Conservation (phyloP, 2,329 filamentous ascomycete species). For the Remersonia thermophila region DNA sequence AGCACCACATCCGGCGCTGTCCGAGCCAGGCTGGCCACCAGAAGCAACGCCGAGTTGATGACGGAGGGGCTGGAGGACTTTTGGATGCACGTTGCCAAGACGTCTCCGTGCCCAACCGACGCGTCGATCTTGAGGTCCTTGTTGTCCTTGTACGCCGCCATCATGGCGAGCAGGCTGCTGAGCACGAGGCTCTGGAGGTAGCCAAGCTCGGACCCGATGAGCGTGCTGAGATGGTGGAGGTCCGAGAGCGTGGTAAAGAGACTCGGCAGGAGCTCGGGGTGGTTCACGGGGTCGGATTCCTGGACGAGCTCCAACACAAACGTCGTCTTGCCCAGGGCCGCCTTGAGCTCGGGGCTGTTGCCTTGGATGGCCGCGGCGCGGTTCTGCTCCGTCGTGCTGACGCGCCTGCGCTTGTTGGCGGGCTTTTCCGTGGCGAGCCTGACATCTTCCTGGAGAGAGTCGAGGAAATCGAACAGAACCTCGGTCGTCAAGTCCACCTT, state of each 20-base stretch:
- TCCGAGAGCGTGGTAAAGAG: slow-evolving; percentile 80
- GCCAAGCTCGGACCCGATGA: slow-evolving; percentile 74
- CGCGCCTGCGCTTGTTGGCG: slow-evolving; percentile 66
- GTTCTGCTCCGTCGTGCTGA: slow-evolving; percentile 58
- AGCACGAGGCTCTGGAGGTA: slow-evolving; percentile 83
- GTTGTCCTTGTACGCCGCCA: slow-evolving; percentile 59
- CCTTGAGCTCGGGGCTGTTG: slow-evolving; percentile 52
- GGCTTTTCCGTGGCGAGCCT: slow-evolving; percentile 61
- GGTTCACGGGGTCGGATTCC: slow-evolving; percentile 59
- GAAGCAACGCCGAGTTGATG: slow-evolving; percentile 77
- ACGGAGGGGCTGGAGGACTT: slow-evolving; percentile 86
- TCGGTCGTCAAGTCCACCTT: slow-evolving; percentile 61
- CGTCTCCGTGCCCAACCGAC: slow-evolving; percentile 70
- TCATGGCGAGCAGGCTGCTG: slow-evolving; percentile 69
- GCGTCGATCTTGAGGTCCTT: slow-evolving; percentile 56
- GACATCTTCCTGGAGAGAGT: slow-evolving; percentile 60
- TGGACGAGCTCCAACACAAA: slow-evolving; percentile 84
- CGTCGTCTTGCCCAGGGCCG: slow-evolving; percentile 63
- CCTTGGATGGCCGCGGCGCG: slow-evolving; percentile 43
- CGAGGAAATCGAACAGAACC: slow-evolving; percentile 59
- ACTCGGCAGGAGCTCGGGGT: slow-evolving; percentile 63
- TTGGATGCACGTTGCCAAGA: slow-evolving; percentile 88
- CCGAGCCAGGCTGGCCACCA: slow-evolving; percentile 76
- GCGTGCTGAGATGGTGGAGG: slow-evolving; percentile 69
- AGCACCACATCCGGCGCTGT: slow-evolving; percentile 84